phyloP scores from a whole-genome alignment of 768 basidiomycete species.

The Aureoboletus auriporus region DNA sequence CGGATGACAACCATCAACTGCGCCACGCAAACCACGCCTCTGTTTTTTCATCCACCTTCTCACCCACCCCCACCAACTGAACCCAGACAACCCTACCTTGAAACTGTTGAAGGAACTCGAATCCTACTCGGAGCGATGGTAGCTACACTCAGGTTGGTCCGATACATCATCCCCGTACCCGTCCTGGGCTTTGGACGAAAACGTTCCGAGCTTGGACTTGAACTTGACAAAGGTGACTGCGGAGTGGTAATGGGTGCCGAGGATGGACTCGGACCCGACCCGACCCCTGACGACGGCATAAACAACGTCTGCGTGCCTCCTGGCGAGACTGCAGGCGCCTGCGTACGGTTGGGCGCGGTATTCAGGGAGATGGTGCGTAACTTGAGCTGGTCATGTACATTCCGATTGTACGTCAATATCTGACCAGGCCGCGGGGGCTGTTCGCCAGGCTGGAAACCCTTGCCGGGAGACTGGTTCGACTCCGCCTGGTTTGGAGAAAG shows the following conservation, averaged over 20 bases:
- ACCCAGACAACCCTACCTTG: conserved; percentile 8
- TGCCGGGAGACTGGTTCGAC: conserved; percentile 8
- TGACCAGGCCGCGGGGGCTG: conserved; percentile 21
- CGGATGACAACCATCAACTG: conserved; percentile 8
- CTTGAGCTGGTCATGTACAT: conserved; percentile 33
- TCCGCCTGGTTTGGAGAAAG: conserved; percentile 5
- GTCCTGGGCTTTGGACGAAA: conserved; percentile 51
- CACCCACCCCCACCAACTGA: background rate
- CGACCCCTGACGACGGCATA: conserved; percentile 3
- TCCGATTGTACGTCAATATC: conserved; percentile 31
- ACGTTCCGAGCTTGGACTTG: conserved; percentile 12
- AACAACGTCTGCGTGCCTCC: conserved; percentile 20
- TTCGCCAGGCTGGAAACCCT: conserved; percentile 20
- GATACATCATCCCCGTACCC: conserved; percentile 69
- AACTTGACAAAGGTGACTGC: conserved; percentile 19
- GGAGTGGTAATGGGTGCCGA: conserved; percentile 10
- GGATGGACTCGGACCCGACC: conserved; percentile 9
- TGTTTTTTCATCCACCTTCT: conserved; percentile 1
- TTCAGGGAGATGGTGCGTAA: conserved; percentile 15
- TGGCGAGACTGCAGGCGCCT: conserved; percentile 12
- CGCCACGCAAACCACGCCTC: background rate
- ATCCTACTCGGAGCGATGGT: conserved; percentile 33
- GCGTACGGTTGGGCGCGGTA: conserved; percentile 5
- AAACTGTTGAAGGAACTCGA: conserved; percentile 31
- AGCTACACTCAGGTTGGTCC: conserved; percentile 29